These are phyloP conservation scores for Cochlearia excelsa DNA, from an alignment of 345 rosid genomes.

Conservation along the genomic window DNA sequence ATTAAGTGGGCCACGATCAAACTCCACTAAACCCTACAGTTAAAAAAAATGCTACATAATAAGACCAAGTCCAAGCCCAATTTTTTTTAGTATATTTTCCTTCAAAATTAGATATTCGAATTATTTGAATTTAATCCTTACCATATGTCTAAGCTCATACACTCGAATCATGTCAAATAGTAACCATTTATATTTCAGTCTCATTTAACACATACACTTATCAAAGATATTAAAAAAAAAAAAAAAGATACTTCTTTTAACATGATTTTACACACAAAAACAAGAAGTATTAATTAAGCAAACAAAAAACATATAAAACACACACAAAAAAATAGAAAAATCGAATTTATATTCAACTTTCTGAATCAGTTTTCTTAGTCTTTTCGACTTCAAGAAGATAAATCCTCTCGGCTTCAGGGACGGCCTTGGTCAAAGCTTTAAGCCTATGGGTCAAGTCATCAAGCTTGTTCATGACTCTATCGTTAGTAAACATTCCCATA, in stretches of 20 bases:
- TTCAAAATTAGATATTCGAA: too few relatives aligned
- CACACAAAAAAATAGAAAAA: not conserved
- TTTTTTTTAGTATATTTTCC: too few relatives aligned
- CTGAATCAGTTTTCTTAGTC: slow-evolving; percentile 36
- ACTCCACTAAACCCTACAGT: too few relatives aligned
- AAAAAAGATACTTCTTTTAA: not conserved
- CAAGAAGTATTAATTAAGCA: slow-evolving; percentile 6
- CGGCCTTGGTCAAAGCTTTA: slow-evolving; percentile 46
- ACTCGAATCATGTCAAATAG: too few relatives aligned
- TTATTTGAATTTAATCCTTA: too few relatives aligned
- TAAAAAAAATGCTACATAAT: too few relatives aligned
- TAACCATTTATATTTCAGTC: too few relatives aligned
- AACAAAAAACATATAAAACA: not conserved
- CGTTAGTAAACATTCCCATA: slow-evolving; percentile 77
- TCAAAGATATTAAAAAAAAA: not conserved
- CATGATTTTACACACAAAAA: slow-evolving; percentile 13
- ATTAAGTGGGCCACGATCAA: too few relatives aligned
- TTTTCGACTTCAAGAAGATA: slow-evolving; percentile 60
- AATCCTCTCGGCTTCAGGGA: slow-evolving; percentile 67
- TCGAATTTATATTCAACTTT: slow-evolving; percentile 14
- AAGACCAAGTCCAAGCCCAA: too few relatives aligned
- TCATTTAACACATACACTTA: not conserved
- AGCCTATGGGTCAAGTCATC: slow-evolving; percentile 58
- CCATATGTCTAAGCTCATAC: too few relatives aligned
- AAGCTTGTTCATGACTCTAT: slow-evolving; percentile 56